Evolutionary conservation across 345 rosid species (phyloP), one percentile per base, ranked within the genome.

Genomic region (Pelargonium nanum): DNA sequence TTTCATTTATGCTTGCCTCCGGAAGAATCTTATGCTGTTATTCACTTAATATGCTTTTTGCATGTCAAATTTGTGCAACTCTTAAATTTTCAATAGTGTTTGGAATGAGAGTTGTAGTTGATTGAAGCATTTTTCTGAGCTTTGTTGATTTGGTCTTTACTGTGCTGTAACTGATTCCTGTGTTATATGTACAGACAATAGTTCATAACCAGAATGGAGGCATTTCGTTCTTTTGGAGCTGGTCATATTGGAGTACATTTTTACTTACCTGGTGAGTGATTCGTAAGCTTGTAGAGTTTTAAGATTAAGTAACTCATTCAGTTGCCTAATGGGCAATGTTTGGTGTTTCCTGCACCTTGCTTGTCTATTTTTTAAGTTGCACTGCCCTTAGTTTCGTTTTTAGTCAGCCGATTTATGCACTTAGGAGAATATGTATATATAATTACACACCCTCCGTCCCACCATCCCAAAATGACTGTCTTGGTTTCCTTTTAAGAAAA

Each of bases 161-260:
- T 40, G 9, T 40, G 10, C 48, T 40, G 2, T 40, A 6, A 32
- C 34, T 40, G 24, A 55, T 22, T 16, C 21, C 50, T 51, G 16
- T 24, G 8, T 71, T 44, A 7, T 60, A 1, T 71, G 15, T 50
- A 52, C 82, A 82, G 93, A 80, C 90, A 55, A 65, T 80, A 44
- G 64, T 73, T 73, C 77, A 68, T 65, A 76, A 77, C 56, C 73
- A 77, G 58, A 83, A 75, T 60, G 84, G 78, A 1, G 89, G 78
- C 26, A 80, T 89, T 66, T 83, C 97, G 56, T 85, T 94, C 81
- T 80, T 88, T 63, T 94, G 99, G 97, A 83, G 92, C 81, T 94
- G 90, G 93, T 86, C 97, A 16, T 94, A 94, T 73, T 94, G 99
- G 99, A 87, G 96, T 72, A 86, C 95, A 22, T 90, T 34, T 34